Base-by-base conservation (phyloP, 31 red algal species). In the Asparagopsis taxiformis region DNA sequence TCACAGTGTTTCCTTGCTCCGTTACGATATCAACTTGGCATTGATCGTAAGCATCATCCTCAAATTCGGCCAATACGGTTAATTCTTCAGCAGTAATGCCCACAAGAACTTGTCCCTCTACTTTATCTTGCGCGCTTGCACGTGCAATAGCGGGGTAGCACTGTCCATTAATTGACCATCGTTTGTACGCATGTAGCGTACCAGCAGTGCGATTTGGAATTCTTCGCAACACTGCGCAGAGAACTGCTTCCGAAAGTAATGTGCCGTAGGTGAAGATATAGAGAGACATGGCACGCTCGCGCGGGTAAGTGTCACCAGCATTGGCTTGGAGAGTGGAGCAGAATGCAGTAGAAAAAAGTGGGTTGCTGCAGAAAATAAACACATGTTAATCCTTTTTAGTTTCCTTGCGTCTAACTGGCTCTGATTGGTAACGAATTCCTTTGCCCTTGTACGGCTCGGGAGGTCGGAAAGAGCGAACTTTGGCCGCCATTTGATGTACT, bases 371-470 rank as follows among this genome's bases (percentile, higher is more conserved):
- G n/a, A n/a, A n/a, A n/a, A n/a, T n/a, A n/a, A n/a, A n/a, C n/a
- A 13, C 6, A 46, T 46, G 6, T 29, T 46, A 63, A 55, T 87
- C 74, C 51, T 88, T 88, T 36, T 88, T 88, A 31, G 61, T 59
- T 49, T 80, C 85, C 65, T 95, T 95, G 29, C 68, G 31, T 34
- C 59, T 22, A 1, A 95, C 64, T 1, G 55, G 59, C 65, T 95
- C 92, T 21, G 62, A 46, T 49, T 82, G 46, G 71, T 89, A 95
- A 3, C 82, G 58, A 24, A 95, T 72, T 11, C 92, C 92, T 55
- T 95, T 95, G 32, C 83, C 83, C 69, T 95, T 95, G 59, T 95
- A 95, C 7, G 92, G 84, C 35, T 95, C 92, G 21, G 92, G 82
- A 0, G 72, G 68, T 48, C 79, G 35, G 29, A 72, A 76, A 22